Evolutionary conservation across 306 rosid species (phyloP).

Genomic region (Biancaea sappan): DNA sequence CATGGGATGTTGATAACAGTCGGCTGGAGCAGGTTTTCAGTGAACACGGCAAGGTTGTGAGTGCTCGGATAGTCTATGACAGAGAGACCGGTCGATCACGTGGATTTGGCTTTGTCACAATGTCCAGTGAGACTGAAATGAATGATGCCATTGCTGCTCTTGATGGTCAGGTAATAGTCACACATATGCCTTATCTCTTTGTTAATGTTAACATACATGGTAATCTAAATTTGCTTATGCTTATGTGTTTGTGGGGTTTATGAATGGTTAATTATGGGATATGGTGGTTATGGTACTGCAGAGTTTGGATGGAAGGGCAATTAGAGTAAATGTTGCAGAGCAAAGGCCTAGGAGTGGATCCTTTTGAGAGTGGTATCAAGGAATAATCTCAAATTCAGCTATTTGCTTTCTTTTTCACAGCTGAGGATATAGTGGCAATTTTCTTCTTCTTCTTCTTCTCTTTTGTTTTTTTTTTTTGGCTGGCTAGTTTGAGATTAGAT

Average conservation of each 20-base stretch:
- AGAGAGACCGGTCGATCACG: constrained; percentile 95
- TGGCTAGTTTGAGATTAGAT: constrained; percentile 37
- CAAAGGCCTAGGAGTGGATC: constrained; percentile 74
- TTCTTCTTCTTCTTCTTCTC: neutral
- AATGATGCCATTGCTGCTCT: constrained; percentile 93
- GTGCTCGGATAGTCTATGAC: constrained; percentile 79
- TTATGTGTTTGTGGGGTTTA: neutral
- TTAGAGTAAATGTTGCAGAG: constrained; percentile 87
- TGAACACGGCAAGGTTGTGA: constrained; percentile 80
- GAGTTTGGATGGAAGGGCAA: constrained; percentile 88
- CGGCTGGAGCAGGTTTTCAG: constrained; percentile 77
- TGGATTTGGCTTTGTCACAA: constrained; percentile 95
- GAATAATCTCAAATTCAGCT: constrained; percentile 31
- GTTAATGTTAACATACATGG: constrained; percentile 14
- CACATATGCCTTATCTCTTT: neutral
- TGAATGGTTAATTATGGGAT: constrained; percentile 23
- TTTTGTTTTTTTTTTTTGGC: constrained; percentile 7
- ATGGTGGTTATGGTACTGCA: constrained; percentile 44
- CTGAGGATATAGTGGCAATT: constrained; percentile 48
- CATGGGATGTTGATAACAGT: constrained; percentile 79
- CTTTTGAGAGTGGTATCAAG: constrained; percentile 49
- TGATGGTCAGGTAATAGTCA: constrained; percentile 96
- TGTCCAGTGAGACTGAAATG: constrained; percentile 76
- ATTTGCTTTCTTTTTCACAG: constrained; percentile 34
- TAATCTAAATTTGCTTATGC: constrained; percentile 2